Base-by-base conservation (phyloP, 306 rosid genomes). In the Fagus crenata region DNA sequence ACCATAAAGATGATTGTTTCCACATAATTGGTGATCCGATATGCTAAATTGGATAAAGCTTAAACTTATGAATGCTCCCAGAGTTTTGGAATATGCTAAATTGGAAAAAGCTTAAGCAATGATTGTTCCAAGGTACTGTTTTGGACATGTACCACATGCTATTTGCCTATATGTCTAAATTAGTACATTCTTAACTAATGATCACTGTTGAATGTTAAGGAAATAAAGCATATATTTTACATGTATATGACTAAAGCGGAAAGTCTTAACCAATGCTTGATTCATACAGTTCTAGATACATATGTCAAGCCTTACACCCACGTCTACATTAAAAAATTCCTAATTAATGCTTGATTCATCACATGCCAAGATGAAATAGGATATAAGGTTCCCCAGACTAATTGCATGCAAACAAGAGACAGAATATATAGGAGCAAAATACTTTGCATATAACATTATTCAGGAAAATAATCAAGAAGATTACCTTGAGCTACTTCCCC, bases 401-500 rank as follows among this genome's bases (percentile, higher is more conserved):
- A 41, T 7, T 32, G 28, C 17, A 53, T 53, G 33, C 59, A 54
- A 76, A 33, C 7, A 28, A 35, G 18, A 63, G 64, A 56, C 11
- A 3, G 4, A 22, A 22, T 22, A 22, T 22, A 9, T 46, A 46
- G 51, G 51, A 43, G 8, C 51, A 1, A 46, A 46, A 46, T 46
- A 46, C 51, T 9, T 46, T 46, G 51, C 14, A 1, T 3, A 13
- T 35, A 35, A 41, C 22, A 41, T 17, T 5, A 69, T 35, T 5
- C 59, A 31, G 7, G 36, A 40, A 61, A 2, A 14, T 22, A 39
- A 49, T 7, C 1, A 42, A 15, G 11, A 15, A 36, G 69, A 67
- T 54, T 70, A 77, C 75, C 69, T 43, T 32, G 80, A 53, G 67
- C 80, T 76, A 22, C 67, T 6, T 37, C 80, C 67, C 53, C 37